Evolutionary conservation across 1,284 basidiomycete genomes (phyloP).

Genomic region (Pholiota adiposa): DNA sequence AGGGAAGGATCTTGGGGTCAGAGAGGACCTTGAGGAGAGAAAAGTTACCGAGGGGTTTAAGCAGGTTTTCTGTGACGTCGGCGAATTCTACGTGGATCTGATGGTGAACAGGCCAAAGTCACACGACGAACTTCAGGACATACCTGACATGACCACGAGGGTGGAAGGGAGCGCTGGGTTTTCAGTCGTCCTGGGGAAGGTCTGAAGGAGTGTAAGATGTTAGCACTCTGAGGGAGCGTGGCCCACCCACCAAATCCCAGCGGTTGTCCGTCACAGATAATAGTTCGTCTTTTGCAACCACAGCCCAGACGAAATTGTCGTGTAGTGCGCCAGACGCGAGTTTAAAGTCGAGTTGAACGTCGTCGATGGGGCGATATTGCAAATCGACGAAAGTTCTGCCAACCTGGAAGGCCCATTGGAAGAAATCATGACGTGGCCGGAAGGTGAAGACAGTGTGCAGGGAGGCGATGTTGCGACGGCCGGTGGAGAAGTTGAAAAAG

Average conservation of each 20-base stretch:
- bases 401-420: constrained; percentile 67
- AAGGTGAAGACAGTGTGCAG: constrained; percentile 82
- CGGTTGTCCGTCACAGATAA: constrained; percentile 67
- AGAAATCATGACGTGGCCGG: constrained; percentile 81
- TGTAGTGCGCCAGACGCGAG: constrained; percentile 58
- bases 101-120: constrained; percentile 7
- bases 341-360: constrained; percentile 77
- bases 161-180: constrained; percentile 59
- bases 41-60: constrained; percentile 64
- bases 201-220: constrained; percentile 43
- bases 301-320: constrained; percentile 80
- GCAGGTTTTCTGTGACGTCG: constrained; percentile 78
- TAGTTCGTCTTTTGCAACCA: constrained; percentile 82
- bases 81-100: constrained; percentile 59
- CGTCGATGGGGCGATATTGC: constrained; percentile 69
- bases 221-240: not conserved
- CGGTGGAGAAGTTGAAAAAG: constrained; percentile 86
- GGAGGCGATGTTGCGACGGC: constrained; percentile 74
- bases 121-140: constrained; percentile 14
- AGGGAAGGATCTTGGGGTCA: constrained; percentile 68
- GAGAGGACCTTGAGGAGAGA: constrained; percentile 63
- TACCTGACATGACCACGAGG: constrained; percentile 77
- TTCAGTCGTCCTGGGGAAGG: constrained; percentile 81
- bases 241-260: constrained; percentile 81
- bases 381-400: constrained; percentile 73